A percentile compares a stretch with the other conserved stretches of the same genome.
Evolutionary conservation across 805 yeast species (phyloP).

Genomic region (Komagataella mondaviorum): DNA sequence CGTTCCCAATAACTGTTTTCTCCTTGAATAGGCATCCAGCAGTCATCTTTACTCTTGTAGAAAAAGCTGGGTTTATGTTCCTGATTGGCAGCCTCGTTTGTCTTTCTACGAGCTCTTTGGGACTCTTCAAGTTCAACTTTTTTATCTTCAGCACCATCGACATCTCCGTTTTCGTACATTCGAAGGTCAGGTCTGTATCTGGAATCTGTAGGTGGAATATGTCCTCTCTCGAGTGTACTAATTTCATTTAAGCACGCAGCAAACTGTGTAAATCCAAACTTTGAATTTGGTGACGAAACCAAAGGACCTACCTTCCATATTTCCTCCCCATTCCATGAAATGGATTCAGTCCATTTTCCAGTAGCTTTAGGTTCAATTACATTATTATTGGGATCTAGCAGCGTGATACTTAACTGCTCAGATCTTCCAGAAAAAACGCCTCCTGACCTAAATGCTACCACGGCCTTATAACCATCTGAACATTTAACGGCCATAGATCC

Average conservation of each 20-base stretch:
- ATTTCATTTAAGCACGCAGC: conserved; percentile 75
- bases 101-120: conserved; percentile 68
- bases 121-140: conserved; percentile 63
- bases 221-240: conserved; percentile 50
- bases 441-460: conserved; percentile 62
- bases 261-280: conserved; percentile 79
- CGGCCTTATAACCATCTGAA: conserved; percentile 55
- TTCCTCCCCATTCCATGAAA: conserved; percentile 24
- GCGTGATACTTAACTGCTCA: conserved; percentile 44
- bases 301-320: conserved; percentile 68
- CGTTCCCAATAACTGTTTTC: conserved; percentile 66
- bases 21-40: conserved; percentile 48
- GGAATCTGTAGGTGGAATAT: conserved; percentile 77
- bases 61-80: conserved; percentile 54
- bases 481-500: conserved; percentile 54
- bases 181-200: conserved; percentile 80
- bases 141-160: conserved; percentile 56
- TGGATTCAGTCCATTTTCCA: conserved; percentile 80
- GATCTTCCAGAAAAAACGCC: conserved; percentile 82
- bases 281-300: conserved; percentile 40
- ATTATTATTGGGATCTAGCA: conserved; percentile 22
- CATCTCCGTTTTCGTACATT: conserved; percentile 53
- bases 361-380: conserved; percentile 20
- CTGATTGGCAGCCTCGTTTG: conserved; percentile 28
- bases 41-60: conserved; percentile 24